phyloP scores from a whole-genome alignment of 306 rosid species.

The Arachis hypogaea region DNA sequence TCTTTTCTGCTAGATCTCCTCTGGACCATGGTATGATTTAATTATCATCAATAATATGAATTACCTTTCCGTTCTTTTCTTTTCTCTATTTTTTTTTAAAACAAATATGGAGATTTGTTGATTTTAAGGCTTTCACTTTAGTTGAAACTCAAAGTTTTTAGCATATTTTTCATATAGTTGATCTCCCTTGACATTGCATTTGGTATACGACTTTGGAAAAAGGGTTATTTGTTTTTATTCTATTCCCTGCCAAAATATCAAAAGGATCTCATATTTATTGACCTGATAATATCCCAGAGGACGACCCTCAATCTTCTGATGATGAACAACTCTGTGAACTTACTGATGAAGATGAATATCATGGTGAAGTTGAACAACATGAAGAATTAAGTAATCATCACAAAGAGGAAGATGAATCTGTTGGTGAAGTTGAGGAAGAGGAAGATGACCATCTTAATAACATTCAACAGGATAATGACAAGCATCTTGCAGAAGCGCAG shows the following conservation, averaged over 20 bases:
- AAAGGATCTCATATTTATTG: slow-evolving; percentile 38
- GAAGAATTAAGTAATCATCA: slow-evolving; percentile 44
- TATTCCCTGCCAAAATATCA: not conserved
- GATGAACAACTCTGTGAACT: slow-evolving; percentile 47
- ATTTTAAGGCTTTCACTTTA: slow-evolving; percentile 29
- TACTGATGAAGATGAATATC: slow-evolving; percentile 61
- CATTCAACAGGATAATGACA: slow-evolving; percentile 56
- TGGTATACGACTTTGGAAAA: slow-evolving; percentile 16
- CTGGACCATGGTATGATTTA: no score
- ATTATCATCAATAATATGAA: no score
- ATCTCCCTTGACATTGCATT: slow-evolving; percentile 29
- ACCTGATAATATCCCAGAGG: slow-evolving; percentile 51
- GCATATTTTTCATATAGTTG: slow-evolving; percentile 20
- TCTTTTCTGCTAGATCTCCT: no score
- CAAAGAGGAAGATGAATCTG: slow-evolving; percentile 62
- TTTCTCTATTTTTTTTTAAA: no score
- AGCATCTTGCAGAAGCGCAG: slow-evolving; percentile 57
- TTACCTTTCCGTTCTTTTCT: no score
- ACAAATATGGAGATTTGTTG: slow-evolving; percentile 22
- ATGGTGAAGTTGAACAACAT: slow-evolving; percentile 40
- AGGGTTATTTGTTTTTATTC: not conserved
- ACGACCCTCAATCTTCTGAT: slow-evolving; percentile 62
- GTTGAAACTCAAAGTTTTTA: slow-evolving; percentile 8
- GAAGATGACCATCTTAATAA: slow-evolving; percentile 59
- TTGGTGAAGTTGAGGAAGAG: slow-evolving; percentile 51